These are phyloP conservation scores for Saxophila tyrrhenica DNA, from an alignment of 495 filamentous ascomycete genomes.

Conservation along the genomic window DNA sequence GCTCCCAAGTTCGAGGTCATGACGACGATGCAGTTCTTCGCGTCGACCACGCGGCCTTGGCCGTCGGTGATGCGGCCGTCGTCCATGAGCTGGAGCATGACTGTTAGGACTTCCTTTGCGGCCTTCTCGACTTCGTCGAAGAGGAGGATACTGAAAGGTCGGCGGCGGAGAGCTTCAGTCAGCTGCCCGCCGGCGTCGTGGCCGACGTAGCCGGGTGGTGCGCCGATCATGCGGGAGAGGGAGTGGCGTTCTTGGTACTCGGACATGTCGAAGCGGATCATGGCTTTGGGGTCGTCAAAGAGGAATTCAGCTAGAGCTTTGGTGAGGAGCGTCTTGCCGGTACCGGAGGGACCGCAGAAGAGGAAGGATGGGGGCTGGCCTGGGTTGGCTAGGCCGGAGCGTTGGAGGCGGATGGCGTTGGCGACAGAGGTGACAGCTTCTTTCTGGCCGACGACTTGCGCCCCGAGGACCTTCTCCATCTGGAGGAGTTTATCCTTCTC, in stretches of 20 bases:
- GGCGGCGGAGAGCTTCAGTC: slow-evolving; percentile 82
- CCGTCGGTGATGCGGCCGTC: slow-evolving; percentile 98
- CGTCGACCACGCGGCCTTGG: slow-evolving; percentile 87
- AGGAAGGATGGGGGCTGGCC: slow-evolving; percentile 96
- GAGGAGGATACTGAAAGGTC: slow-evolving; percentile 92
- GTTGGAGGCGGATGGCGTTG: slow-evolving; percentile 88
- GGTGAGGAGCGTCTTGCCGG: slow-evolving; percentile 91
- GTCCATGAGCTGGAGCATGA: slow-evolving; percentile 95
- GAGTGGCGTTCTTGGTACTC: slow-evolving; percentile 98
- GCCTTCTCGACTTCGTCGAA: slow-evolving; percentile 99
- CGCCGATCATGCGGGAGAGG: slow-evolving; percentile 93
- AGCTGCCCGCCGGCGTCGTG: slow-evolving; percentile 94
- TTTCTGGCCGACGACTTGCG: slow-evolving; percentile 82
- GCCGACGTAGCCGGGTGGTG: slow-evolving; percentile 92
- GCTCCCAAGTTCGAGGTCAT: slow-evolving; percentile 97
- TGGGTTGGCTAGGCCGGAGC: slow-evolving; percentile 85
- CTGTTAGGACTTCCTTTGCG: slow-evolving; percentile 92
- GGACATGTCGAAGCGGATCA: slow-evolving; percentile 99
- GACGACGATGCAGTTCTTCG: slow-evolving; percentile 95
- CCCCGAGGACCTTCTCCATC: slow-evolving; percentile 78
- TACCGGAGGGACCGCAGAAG: slow-evolving; percentile 96
- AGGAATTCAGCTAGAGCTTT: slow-evolving; percentile 96
- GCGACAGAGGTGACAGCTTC: slow-evolving; percentile 91
- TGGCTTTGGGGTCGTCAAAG: slow-evolving; percentile 92
- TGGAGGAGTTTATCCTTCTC: slow-evolving; percentile 94